phyloP scores from a whole-genome alignment of 179 eudicot species.

The Beta corolliflora region DNA sequence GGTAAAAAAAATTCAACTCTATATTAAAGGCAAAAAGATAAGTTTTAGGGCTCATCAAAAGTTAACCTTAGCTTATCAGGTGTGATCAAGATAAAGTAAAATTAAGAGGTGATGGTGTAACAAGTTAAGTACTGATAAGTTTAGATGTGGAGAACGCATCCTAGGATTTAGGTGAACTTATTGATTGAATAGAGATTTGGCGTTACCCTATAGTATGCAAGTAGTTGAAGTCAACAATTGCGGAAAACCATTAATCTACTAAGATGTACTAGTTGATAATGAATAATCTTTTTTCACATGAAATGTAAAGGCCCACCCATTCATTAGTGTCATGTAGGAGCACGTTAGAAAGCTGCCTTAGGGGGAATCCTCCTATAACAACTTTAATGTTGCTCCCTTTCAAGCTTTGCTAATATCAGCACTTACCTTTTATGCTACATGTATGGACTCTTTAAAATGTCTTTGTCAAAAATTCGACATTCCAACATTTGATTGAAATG shows the following conservation, averaged over 20 bases:
- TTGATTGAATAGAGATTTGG: no score
- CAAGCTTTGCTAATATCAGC: conserved; percentile 8
- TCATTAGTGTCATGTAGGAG: conserved; percentile 30
- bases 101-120: no score
- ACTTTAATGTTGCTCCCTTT: conserved; percentile 2
- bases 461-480: conserved; percentile 2
- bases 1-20: no score
- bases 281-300: not conserved
- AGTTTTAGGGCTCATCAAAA: no score
- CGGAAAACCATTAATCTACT: conserved; percentile 14
- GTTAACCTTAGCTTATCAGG: no score
- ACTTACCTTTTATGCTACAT: conserved; percentile 12
- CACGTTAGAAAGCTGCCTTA: conserved; percentile 43
- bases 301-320: conserved; percentile 7
- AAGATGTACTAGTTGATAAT: conserved; percentile 21
- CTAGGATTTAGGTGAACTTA: no score
- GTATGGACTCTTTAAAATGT: conserved; percentile 12
- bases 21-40: no score
- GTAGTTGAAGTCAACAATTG: not conserved
- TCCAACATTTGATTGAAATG: conserved; percentile 1
- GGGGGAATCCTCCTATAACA: conserved; percentile 25
- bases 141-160: no score
- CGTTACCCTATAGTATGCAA: no score
- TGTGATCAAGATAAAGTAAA: no score
- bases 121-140: no score